Conservation (phyloP, 768 basidiomycete species). For the Amanita thiersii region DNA sequence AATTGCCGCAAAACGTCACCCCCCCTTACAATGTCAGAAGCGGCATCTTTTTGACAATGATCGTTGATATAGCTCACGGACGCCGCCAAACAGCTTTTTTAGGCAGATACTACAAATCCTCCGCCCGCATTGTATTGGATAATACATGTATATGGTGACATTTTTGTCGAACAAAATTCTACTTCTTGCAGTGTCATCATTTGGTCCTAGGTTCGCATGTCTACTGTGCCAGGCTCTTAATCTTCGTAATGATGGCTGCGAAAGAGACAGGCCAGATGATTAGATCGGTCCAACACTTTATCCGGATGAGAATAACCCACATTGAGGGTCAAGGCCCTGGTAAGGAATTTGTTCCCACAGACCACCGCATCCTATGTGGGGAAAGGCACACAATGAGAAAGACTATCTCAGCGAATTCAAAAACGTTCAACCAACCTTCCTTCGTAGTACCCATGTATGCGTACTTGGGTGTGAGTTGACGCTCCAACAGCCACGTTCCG, state of each 20-base stretch:
- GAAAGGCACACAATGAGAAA: slow-evolving; percentile 9
- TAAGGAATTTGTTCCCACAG: slow-evolving; percentile 79
- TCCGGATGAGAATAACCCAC: slow-evolving; percentile 30
- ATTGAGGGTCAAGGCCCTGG: slow-evolving; percentile 74
- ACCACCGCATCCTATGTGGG: slow-evolving; percentile 43
- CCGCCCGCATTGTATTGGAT: too few relatives aligned
- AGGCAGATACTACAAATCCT: too few relatives aligned
- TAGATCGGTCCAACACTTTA: slow-evolving; percentile 8
- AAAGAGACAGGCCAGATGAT: slow-evolving; percentile 14
- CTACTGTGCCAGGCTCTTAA: slow-evolving; percentile 37
- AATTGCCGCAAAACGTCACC: too few relatives aligned
- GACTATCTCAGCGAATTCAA: slow-evolving; percentile 7
- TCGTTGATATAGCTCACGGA: too few relatives aligned
- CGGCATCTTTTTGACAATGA: too few relatives aligned
- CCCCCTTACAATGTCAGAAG: too few relatives aligned
- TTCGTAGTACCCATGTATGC: slow-evolving; percentile 75
- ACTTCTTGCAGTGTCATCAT: too few relatives aligned
- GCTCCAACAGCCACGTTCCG: slow-evolving; percentile 83
- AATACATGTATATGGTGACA: too few relatives aligned
- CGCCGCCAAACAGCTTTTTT: too few relatives aligned
- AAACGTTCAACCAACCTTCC: slow-evolving; percentile 48
- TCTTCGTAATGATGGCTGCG: slow-evolving; percentile 42
- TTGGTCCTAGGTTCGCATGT: too few relatives aligned
- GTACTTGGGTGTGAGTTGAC: slow-evolving; percentile 71
- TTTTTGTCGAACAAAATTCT: too few relatives aligned